Evolutionary conservation across 2,329 filamentous ascomycete species (phyloP).

Genomic region (Sarocladium brachiariae): DNA sequence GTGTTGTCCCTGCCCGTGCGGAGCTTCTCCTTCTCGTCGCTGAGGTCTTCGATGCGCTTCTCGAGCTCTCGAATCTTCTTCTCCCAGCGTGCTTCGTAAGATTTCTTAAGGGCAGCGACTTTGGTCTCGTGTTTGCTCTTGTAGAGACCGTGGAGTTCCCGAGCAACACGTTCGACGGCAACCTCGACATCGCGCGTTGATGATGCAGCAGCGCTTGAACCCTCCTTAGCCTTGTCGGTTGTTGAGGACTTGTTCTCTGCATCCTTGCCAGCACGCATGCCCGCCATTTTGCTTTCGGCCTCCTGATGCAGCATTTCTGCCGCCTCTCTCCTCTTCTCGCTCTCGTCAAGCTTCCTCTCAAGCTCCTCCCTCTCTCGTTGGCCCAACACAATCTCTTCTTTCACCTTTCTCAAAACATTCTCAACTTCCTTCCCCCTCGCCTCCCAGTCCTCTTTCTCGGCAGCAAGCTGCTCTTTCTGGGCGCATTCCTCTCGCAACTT

Average conservation of each 20-base stretch:
- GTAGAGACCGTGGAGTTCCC: constrained; percentile 87
- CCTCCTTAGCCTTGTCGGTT: constrained; percentile 31
- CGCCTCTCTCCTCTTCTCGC: constrained; percentile 65
- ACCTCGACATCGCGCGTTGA: constrained; percentile 63
- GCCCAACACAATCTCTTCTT: constrained; percentile 69
- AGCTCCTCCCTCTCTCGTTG: constrained; percentile 79
- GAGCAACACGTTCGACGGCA: constrained; percentile 83
- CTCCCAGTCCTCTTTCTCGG: constrained; percentile 79
- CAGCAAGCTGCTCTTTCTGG: constrained; percentile 62
- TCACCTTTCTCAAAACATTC: constrained; percentile 68
- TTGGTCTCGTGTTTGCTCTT: constrained; percentile 97
- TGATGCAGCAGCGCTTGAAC: constrained; percentile 22
- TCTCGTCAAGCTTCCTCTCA: constrained; percentile 67
- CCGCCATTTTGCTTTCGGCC: constrained; percentile 68
- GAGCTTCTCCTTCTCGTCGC: constrained; percentile 69
- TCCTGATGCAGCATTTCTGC: constrained; percentile 71
- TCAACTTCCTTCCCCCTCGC: constrained; percentile 82
- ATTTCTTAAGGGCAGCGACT: constrained; percentile 80
- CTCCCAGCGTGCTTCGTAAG: constrained; percentile 81
- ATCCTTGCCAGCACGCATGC: constrained; percentile 58
- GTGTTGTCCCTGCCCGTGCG: constrained; percentile 58
- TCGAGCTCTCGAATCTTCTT: constrained; percentile 80
- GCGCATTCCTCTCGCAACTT: constrained; percentile 70
- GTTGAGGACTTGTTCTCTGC: constrained; percentile 30
- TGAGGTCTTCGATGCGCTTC: constrained; percentile 58